phyloP scores from a whole-genome alignment of 2,329 filamentous ascomycete genomes.

The Drechslerella coelobrocha region DNA sequence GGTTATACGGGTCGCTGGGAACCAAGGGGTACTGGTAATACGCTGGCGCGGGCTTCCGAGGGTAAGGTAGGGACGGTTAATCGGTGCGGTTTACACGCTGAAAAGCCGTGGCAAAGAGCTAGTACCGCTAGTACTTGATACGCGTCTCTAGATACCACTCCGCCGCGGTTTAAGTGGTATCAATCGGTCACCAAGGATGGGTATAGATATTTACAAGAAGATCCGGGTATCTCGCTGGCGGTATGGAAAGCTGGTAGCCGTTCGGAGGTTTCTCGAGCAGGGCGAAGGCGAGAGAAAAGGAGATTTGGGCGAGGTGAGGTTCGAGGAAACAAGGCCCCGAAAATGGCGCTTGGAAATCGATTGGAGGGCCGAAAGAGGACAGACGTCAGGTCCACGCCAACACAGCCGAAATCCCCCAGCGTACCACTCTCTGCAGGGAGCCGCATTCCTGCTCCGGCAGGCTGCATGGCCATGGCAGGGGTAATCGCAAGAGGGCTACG shows the following conservation, averaged over 20 bases:
- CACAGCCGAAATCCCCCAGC: constrained; percentile 6
- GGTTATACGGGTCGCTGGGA: neutral
- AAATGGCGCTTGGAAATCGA: constrained; percentile 32
- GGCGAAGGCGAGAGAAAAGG: constrained; percentile 10
- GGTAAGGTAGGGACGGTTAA: neutral
- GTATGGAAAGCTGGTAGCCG: neutral
- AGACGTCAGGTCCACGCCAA: constrained; percentile 32
- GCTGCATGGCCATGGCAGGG: constrained; percentile 1
- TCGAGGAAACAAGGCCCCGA: neutral
- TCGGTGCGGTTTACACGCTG: neutral
- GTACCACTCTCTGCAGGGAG: constrained; percentile 11
- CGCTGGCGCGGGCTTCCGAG: neutral
- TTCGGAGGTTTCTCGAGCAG: constrained; percentile 22
- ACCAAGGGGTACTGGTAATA: neutral
- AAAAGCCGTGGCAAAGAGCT: neutral
- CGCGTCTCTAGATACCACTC: neutral
- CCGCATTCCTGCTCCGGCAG: constrained; percentile 15
- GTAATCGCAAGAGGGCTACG: too few relatives aligned
- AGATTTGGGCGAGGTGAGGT: neutral
- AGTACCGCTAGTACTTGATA: neutral
- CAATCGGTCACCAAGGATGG: neutral
- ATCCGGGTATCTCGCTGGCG: neutral
- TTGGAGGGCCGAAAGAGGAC: constrained; percentile 30
- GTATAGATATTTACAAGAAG: neutral
- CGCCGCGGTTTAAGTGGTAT: neutral